phyloP scores from a whole-genome alignment of 1,139 yeast species.

The Hyphopichia buzzinii region DNA sequence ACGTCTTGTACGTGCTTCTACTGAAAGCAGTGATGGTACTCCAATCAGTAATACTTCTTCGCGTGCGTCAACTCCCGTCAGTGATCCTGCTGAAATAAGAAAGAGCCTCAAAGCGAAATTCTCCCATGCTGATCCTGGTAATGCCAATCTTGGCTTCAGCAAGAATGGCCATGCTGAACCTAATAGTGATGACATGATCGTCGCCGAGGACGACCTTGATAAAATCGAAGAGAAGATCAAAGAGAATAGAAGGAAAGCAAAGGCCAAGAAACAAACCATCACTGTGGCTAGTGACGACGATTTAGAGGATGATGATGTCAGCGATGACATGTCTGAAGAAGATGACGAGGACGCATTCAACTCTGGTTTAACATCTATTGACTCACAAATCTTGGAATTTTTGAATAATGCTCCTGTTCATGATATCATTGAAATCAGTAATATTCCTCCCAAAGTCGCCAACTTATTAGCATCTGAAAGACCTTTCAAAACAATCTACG shows the following conservation, averaged over 20 bases:
- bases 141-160: constrained; percentile 5
- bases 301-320: constrained; percentile 35
- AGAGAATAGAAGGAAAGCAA: constrained; percentile 35
- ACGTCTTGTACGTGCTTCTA: constrained; percentile 36
- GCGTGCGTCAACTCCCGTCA: constrained; percentile 10
- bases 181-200: constrained; percentile 11
- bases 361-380: constrained; percentile 51
- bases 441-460: constrained; percentile 68
- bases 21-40: constrained; percentile 7
- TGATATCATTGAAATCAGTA: constrained; percentile 79
- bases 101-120: constrained; percentile 8
- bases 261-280: constrained; percentile 22
- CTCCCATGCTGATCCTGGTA: constrained; percentile 10
- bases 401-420: constrained; percentile 72
- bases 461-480: constrained; percentile 57
- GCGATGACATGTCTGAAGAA: constrained; percentile 41
- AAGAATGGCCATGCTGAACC: constrained; percentile 4
- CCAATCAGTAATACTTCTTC: constrained; percentile 6
- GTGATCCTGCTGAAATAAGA: constrained; percentile 1
- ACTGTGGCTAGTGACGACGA: constrained; percentile 44
- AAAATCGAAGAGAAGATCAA: constrained; percentile 38
- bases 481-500: constrained; percentile 62
- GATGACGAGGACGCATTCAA: constrained; percentile 35
- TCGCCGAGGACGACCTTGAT: constrained; percentile 39
- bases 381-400: constrained; percentile 68